These are phyloP conservation scores for Calonectria ilicicola DNA, from an alignment of 2,329 filamentous ascomycete genomes.

Conservation along the genomic window DNA sequence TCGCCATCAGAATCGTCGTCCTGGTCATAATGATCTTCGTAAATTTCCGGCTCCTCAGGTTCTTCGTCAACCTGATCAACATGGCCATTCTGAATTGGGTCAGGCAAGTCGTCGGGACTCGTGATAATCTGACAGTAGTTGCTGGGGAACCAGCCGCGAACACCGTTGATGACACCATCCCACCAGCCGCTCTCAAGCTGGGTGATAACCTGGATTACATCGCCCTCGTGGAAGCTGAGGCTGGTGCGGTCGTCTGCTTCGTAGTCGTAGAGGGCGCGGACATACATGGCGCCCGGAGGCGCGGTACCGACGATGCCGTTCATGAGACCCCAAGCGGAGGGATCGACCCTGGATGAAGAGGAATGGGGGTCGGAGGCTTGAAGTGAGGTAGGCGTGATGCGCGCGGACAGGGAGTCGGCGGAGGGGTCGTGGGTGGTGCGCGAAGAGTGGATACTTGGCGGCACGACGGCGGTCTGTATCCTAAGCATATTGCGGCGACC, in stretches of 20 bases:
- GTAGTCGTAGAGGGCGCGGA: slow-evolving; percentile 97
- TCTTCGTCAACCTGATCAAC: slow-evolving; percentile 71
- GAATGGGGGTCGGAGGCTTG: slow-evolving; percentile 40
- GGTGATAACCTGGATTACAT: slow-evolving; percentile 98
- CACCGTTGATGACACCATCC: slow-evolving; percentile 97
- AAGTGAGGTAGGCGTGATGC: slow-evolving; percentile 41
- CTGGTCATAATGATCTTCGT: slow-evolving; percentile 76
- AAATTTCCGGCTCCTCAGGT: slow-evolving; percentile 72
- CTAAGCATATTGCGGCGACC: slow-evolving; percentile 46
- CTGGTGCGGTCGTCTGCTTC: slow-evolving; percentile 97
- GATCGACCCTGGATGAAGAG: slow-evolving; percentile 41
- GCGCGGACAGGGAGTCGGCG: slow-evolving; percentile 44
- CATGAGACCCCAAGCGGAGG: slow-evolving; percentile 57
- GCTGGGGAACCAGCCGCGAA: slow-evolving; percentile 98
- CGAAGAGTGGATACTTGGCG: slow-evolving; percentile 48
- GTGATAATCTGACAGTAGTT: slow-evolving; percentile 95
- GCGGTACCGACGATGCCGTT: slow-evolving; percentile 71
- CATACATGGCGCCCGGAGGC: slow-evolving; percentile 82
- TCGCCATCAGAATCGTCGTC: slow-evolving; percentile 73
- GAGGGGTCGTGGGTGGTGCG: slow-evolving; percentile 46
- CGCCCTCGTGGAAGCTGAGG: slow-evolving; percentile 95
- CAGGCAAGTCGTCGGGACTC: slow-evolving; percentile 78
- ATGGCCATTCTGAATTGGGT: slow-evolving; percentile 67
- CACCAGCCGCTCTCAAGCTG: slow-evolving; percentile 99
- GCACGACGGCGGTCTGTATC: slow-evolving; percentile 47